These are phyloP conservation scores for Posidonia oceanica DNA, from an alignment of 116 monocot species.

Conservation along the genomic window DNA sequence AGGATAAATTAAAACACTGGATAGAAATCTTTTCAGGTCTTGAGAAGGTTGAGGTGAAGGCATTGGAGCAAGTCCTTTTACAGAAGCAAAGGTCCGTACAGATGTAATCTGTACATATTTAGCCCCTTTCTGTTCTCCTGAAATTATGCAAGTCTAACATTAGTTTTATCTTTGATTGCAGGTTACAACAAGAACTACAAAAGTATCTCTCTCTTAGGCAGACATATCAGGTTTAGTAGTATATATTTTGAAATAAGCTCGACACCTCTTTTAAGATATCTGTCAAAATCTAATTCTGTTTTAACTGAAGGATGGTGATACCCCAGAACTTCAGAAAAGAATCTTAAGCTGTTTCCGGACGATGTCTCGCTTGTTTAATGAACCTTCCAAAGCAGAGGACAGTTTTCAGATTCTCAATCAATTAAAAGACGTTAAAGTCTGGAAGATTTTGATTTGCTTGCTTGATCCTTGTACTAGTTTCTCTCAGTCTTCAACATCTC, in stretches of 20 bases:
- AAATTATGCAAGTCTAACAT: neutral
- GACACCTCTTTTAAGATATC: neutral
- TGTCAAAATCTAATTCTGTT: neutral
- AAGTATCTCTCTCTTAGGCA: constrained; percentile 84
- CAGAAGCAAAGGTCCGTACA: constrained; percentile 84
- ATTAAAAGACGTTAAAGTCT: constrained; percentile 80
- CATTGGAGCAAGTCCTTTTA: constrained; percentile 79
- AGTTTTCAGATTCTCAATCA: constrained; percentile 72
- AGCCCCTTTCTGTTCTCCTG: neutral
- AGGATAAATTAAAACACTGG: constrained; percentile 77
- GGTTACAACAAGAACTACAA: constrained; percentile 93
- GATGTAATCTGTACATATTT: neutral
- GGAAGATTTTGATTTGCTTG: constrained; percentile 59
- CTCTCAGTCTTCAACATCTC: constrained; percentile 48
- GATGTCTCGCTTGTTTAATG: constrained; percentile 83
- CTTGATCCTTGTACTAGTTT: constrained; percentile 64
- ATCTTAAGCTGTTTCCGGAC: constrained; percentile 45
- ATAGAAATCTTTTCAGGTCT: constrained; percentile 41
- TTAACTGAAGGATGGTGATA: constrained; percentile 57
- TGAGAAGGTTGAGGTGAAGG: constrained; percentile 91
- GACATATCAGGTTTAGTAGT: constrained; percentile 46
- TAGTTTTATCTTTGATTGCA: constrained; percentile 61
- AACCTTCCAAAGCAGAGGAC: constrained; percentile 76
- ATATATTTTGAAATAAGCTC: neutral
- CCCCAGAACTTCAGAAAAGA: constrained; percentile 66